phyloP scores from a whole-genome alignment of 108 stramenopile species.

The Nitzschia putrida region DNA sequence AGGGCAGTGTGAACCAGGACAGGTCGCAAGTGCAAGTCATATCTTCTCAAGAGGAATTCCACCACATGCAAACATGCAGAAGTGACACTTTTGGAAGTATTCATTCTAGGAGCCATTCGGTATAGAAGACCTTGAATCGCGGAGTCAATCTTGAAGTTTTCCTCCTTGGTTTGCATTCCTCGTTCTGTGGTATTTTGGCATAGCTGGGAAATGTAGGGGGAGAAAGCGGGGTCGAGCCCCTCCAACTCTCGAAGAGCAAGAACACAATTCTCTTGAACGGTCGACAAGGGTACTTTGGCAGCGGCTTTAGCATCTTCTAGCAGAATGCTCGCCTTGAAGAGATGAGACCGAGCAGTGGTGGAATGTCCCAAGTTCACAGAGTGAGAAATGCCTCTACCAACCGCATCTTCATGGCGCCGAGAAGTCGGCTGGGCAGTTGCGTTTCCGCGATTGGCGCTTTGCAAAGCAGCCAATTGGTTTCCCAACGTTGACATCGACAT shows the following conservation, averaged over 20 bases:
- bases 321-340: slow-evolving; percentile 60
- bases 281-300: slow-evolving; percentile 55
- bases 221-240: slow-evolving; percentile 22
- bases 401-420: slow-evolving; percentile 46
- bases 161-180: slow-evolving; percentile 13
- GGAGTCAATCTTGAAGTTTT: slow-evolving; percentile 31
- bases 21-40: slow-evolving; percentile 67
- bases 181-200: slow-evolving; percentile 25
- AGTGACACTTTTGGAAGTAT: background rate
- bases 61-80: slow-evolving; percentile 51
- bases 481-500: slow-evolving; percentile 59
- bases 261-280: slow-evolving; percentile 67
- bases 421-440: slow-evolving; percentile 35
- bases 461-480: slow-evolving; percentile 55
- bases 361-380: slow-evolving; percentile 59
- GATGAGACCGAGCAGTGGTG: slow-evolving; percentile 13
- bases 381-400: slow-evolving; percentile 64
- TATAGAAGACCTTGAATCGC: slow-evolving; percentile 25
- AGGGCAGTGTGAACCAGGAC: slow-evolving; percentile 39
- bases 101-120: slow-evolving; percentile 17
- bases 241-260: slow-evolving; percentile 40
- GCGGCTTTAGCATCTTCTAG: slow-evolving; percentile 69
- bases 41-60: slow-evolving; percentile 73
- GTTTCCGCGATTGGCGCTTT: slow-evolving; percentile 17
- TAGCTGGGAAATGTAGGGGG: slow-evolving; percentile 9